Conservation (phyloP, 352 stramenopile genomes). For the Phytophthora ohioensis region DNA sequence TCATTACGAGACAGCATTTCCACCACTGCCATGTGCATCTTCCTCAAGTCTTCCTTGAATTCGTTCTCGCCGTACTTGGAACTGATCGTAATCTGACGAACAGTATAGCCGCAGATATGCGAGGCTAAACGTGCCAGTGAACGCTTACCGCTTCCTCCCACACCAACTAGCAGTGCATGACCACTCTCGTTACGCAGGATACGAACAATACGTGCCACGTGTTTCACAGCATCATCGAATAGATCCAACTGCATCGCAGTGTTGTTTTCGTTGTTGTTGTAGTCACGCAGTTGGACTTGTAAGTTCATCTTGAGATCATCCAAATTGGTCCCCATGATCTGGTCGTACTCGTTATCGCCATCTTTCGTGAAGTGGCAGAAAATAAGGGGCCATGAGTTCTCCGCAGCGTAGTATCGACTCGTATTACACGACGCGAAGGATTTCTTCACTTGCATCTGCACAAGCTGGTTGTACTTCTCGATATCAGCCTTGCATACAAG, state of each 20-base stretch:
- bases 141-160: slow-evolving; percentile 95
- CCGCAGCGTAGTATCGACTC: slow-evolving; percentile 92
- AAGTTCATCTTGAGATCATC: slow-evolving; percentile 92
- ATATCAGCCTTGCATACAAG: slow-evolving; percentile 94
- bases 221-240: slow-evolving; percentile 97
- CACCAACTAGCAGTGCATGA: slow-evolving; percentile 95
- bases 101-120: slow-evolving; percentile 93
- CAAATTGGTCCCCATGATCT: slow-evolving; percentile 91
- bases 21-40: slow-evolving; percentile 95
- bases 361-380: slow-evolving; percentile 97
- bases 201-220: slow-evolving; percentile 95
- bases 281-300: slow-evolving; percentile 91
- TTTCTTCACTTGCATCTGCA: slow-evolving; percentile 94
- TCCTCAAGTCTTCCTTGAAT: slow-evolving; percentile 97
- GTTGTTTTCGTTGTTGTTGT: slow-evolving; percentile 97
- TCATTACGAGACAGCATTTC: slow-evolving; percentile 90
- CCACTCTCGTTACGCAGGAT: slow-evolving; percentile 92
- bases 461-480: slow-evolving; percentile 94
- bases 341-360: slow-evolving; percentile 94
- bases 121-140: slow-evolving; percentile 93
- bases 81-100: slow-evolving; percentile 95
- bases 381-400: slow-evolving; percentile 96
- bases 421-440: slow-evolving; percentile 94
- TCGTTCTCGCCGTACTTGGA: slow-evolving; percentile 96
- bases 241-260: slow-evolving; percentile 96